Evolutionary conservation across 2,329 filamentous ascomycete species (phyloP), one percentile per base, ranked within the genome.

Genomic region (Colletotrichum kahawae): DNA sequence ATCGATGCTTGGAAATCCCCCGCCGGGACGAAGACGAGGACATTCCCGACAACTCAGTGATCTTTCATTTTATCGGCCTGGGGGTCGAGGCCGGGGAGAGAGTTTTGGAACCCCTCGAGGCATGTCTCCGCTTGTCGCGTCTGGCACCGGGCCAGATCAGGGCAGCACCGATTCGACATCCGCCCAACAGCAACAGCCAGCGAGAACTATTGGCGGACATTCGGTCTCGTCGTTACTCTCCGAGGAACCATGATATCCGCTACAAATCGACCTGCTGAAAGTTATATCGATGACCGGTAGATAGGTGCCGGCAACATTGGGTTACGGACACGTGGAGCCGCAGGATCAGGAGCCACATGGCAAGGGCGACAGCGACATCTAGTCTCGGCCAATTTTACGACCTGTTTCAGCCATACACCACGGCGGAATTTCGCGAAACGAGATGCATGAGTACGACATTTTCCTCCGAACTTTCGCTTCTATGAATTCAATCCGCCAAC

Each of bases 11-110:
- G 84, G 88, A 56, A 90, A 90, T 71, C 89, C 89, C 4, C 88
- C 88, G 27, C 87, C 87, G 10, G 86, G 87, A 78, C 88, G 90
- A 81, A 87, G 90, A 77, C 86, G 89, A 77, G 90, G 89, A 62
- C 92, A 94, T 81, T 90, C 89, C 62, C 89, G 93, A 77, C 91
- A 93, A 79, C 88, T 89, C 79, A 94, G 92, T 83, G 93, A 94
- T 80, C 82, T 91, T 75, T 92, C 91, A 7, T 86, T 86, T 12
- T 87, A 88, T 76, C 83, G 87, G 60, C 82, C 84, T 14, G 78
- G 80, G 18, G 85, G 84, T 66, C 84, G 87, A n/a, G 82, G 80
- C 38, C 81, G 83, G 34, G 79, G 79, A 10, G 84, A 85, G 57
- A 78, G 80, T 16, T 84, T 81, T 71, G 83, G 79, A 24, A 81